These are phyloP conservation scores for Pulveroboletus ravenelii DNA, from an alignment of 768 basidiomycete genomes.

Conservation along the genomic window DNA sequence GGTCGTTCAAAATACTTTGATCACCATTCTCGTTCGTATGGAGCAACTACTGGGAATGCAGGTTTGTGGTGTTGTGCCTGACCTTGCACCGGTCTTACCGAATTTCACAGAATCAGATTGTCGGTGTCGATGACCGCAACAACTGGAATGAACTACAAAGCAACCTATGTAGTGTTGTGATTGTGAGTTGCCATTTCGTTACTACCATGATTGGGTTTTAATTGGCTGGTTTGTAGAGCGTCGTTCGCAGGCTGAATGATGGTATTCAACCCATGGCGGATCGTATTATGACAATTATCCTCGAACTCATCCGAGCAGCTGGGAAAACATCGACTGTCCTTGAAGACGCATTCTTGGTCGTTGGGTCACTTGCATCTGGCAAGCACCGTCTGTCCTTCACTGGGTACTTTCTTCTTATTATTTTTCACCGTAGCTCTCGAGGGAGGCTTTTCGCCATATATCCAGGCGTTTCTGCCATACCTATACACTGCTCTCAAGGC, in stretches of 20 bases:
- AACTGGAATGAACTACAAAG: slow-evolving; percentile 99
- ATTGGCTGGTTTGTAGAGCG: slow-evolving; percentile 48
- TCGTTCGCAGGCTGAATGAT: slow-evolving; percentile 76
- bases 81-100: not conserved
- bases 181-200: slow-evolving; percentile 46
- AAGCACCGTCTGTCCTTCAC: slow-evolving; percentile 13
- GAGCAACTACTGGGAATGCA: slow-evolving; percentile 83
- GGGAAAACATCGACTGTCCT: slow-evolving; percentile 92
- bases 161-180: slow-evolving; percentile 87
- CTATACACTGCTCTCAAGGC: slow-evolving; percentile 86
- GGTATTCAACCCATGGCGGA: slow-evolving; percentile 88
- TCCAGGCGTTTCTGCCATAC: slow-evolving; percentile 79
- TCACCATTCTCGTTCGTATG: slow-evolving; percentile 84
- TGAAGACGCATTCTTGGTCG: slow-evolving; percentile 93
- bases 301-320: slow-evolving; percentile 80
- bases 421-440: slow-evolving; percentile 58
- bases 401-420: not conserved
- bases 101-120: slow-evolving; percentile 70
- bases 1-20: slow-evolving; percentile 76
- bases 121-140: slow-evolving; percentile 93
- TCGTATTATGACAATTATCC: slow-evolving; percentile 88
- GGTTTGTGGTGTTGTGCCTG: slow-evolving; percentile 39
- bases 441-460: slow-evolving; percentile 73
- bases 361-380: slow-evolving; percentile 83
- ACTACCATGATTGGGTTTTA: not conserved